Base-by-base conservation (phyloP, 1,139 yeast species). In the Zhuliangozyma blackwelliae region DNA sequence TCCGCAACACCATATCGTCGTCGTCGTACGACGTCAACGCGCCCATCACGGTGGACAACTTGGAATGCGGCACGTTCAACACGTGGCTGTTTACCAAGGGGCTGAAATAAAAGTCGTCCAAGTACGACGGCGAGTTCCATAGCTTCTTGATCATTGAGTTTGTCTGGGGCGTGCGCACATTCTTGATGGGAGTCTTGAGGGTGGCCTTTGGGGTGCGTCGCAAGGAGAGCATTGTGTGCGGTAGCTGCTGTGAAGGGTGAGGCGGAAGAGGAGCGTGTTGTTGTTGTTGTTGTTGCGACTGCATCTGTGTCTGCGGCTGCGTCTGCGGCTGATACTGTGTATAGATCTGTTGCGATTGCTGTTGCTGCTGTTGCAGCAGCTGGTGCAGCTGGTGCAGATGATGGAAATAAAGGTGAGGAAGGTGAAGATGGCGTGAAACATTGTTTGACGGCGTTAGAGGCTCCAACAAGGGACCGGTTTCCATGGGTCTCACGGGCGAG, bases 31-130 rank as follows among this genome's bases (percentile, higher is more conserved):
- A 61, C 40, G 60, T 63, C 38, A 68, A 53, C 19, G 36, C 35
- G n/a, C 38, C 43, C 7, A 64, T 50, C 1, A 42, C 31, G 12
- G 31, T 37, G 2, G 32, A 33, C 28, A 40, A 33, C 29, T 39
- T 39, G 9, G 36, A 33, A 11, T 41, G 40, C 10, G 39, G 31
- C 20, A 21, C 7, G 22, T 21, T 21, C 22, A 21, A 50, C 29
- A 48, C 39, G 32, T 41, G 43, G 37, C 48, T 45, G 22, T 70
- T 60, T 13, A 61, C 51, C 42, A 67, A 60, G 3, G 87, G 86
- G 20, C 83, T 77, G 36, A 77, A 74, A 49, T 79, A 79, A 50
- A 80, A 80, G 48, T 80, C 87, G 45, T 81, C 87, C 43, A 79
- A 62, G 49, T 77, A 77, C 6, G 80, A 72, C 3, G 87, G 87